phyloP scores from a whole-genome alignment of 306 rosid species.

The Amphicarpaea edgeworthii region DNA sequence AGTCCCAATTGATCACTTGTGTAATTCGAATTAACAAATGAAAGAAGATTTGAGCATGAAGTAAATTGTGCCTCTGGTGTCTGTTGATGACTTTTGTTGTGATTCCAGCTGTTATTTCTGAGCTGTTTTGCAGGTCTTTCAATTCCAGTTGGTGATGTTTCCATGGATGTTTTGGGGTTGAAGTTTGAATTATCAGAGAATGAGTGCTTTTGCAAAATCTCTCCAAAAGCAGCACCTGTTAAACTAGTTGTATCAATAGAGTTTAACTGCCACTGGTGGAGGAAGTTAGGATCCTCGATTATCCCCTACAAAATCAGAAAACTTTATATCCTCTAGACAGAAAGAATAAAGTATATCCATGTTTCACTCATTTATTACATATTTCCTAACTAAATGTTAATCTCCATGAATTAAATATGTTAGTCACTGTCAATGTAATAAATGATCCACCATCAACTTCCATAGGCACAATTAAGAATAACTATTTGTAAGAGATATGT shows the following conservation, averaged over 20 bases:
- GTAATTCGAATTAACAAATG: constrained; percentile 59
- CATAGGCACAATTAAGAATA: not conserved
- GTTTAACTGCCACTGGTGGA: constrained; percentile 70
- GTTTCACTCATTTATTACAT: not conserved
- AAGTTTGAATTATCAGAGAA: constrained; percentile 54
- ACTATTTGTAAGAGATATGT: not conserved
- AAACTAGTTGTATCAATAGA: constrained; percentile 59
- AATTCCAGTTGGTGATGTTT: constrained; percentile 42
- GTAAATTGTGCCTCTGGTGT: constrained; percentile 50
- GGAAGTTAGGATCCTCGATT: constrained; percentile 69
- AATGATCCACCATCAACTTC: constrained; percentile 25
- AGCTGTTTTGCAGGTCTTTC: constrained; percentile 64
- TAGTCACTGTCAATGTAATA: not conserved
- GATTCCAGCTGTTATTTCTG: constrained; percentile 61
- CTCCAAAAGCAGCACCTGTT: constrained; percentile 68
- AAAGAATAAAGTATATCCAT: not conserved
- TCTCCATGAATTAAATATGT: not conserved
- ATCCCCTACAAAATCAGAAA: constrained; percentile 56
- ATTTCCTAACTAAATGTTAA: not conserved
- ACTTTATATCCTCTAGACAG: not conserved
- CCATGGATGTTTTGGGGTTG: constrained; percentile 44
- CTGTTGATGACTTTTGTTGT: constrained; percentile 46
- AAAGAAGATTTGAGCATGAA: constrained; percentile 58
- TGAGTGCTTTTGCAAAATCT: constrained; percentile 60
- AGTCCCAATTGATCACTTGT: constrained; percentile 61